Percentiles rank a stretch among this genome's conserved stretches.
Evolutionary conservation across 768 basidiomycete species (phyloP).

Genomic region (Boletus pseudo-olivaceus): DNA sequence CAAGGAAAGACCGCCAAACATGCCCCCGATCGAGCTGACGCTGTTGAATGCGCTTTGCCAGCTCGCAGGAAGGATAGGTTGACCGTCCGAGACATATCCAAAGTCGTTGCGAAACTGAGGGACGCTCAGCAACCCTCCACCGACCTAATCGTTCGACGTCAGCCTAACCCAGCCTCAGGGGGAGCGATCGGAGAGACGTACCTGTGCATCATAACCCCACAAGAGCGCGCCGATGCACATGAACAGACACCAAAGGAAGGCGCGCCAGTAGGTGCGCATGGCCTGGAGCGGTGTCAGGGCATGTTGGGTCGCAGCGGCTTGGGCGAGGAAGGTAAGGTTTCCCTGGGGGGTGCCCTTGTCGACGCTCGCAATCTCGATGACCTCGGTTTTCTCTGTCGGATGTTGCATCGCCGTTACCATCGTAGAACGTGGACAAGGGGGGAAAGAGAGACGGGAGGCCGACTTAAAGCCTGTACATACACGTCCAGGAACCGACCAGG

Average conservation of each 20-base stretch:
- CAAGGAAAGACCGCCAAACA: conserved; percentile 25
- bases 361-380: not conserved
- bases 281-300: conserved; percentile 19
- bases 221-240: conserved; percentile 24
- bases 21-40: conserved; percentile 22
- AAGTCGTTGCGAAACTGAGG: conserved; percentile 28
- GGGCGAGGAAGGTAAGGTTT: conserved; percentile 21
- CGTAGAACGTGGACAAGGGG: not conserved
- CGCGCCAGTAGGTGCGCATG: conserved; percentile 24
- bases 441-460: not conserved
- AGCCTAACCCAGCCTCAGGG: not conserved
- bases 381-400: conserved; percentile 7
- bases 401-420: conserved; percentile 3
- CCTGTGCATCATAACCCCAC: conserved; percentile 27
- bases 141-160: conserved; percentile 7
- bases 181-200: conserved; percentile 1
- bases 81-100: conserved; percentile 8
- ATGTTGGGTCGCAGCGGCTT: conserved; percentile 21
- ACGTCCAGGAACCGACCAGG: not conserved
- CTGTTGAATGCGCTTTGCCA: conserved; percentile 31
- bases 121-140: conserved; percentile 19
- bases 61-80: conserved; percentile 20
- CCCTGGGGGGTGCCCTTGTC: conserved; percentile 5
- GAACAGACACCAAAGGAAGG: conserved; percentile 23
- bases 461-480: not conserved